Percentiles rank a stretch among this genome's conserved stretches.
Conservation (phyloP, 2,329 filamentous ascomycete species). For the Geosmithia putterillii region DNA sequence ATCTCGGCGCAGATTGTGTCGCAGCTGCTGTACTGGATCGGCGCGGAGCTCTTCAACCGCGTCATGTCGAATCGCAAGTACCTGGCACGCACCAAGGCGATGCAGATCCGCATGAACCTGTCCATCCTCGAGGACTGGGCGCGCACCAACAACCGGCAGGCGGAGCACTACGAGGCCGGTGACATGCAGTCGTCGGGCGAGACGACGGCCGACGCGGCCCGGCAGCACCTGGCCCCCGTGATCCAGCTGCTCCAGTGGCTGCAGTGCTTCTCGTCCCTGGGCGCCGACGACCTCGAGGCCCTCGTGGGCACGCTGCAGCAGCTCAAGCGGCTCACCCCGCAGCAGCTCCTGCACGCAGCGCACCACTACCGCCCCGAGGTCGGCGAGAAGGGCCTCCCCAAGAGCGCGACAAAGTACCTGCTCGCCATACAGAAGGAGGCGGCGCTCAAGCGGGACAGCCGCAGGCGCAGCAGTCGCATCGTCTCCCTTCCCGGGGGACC, state of each 20-base stretch:
- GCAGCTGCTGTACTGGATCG: conserved; percentile 91
- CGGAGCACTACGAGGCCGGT: conserved; percentile 90
- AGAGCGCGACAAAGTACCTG: conserved; percentile 80
- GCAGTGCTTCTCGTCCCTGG: conserved; percentile 91
- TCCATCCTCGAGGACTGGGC: conserved; percentile 96
- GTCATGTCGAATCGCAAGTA: conserved; percentile 96
- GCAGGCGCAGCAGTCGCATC: conserved; percentile 31
- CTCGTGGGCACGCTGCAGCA: conserved; percentile 83
- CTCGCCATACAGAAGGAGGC: conserved; percentile 67
- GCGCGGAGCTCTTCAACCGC: conserved; percentile 91
- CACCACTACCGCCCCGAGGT: conserved; percentile 92
- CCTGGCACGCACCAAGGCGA: conserved; percentile 89
- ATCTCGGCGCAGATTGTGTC: conserved; percentile 86
- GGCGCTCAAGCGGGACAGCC: conserved; percentile 42
- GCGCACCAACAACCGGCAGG: conserved; percentile 79
- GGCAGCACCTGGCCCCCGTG: conserved; percentile 75
- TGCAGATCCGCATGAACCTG: conserved; percentile 99
- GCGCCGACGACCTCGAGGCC: conserved; percentile 72
- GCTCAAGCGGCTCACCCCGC: conserved; percentile 69
- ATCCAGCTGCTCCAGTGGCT: conserved; percentile 95
- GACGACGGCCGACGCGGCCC: conserved; percentile 70
- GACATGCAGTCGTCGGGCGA: conserved; percentile 79
- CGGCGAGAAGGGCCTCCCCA: conserved; percentile 82
- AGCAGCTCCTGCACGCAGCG: conserved; percentile 83
- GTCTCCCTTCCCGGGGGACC: no score